A percentile compares a stretch with the other conserved stretches of the same genome.
Conservation (phyloP, 1,139 yeast species). For the Hansenula sp. region DNA sequence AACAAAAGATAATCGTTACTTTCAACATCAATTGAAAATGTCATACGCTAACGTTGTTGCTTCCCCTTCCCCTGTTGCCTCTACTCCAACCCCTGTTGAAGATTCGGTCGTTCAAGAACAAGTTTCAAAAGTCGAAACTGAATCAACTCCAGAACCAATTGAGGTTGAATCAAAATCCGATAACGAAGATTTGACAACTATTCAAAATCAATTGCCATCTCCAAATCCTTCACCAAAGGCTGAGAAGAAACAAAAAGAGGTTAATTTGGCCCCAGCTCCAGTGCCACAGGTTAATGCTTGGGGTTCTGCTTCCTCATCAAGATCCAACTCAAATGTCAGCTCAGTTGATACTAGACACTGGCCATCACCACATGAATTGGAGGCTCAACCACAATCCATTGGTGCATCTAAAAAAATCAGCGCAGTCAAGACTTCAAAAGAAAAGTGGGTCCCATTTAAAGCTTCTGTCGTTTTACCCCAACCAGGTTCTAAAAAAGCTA, state of each 20-base stretch:
- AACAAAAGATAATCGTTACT: too few species aligned
- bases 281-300: constrained; percentile 70
- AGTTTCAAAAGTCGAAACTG: constrained; percentile 1
- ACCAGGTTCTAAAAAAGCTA: constrained; percentile 16
- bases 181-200: not conserved
- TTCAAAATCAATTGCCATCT: constrained; percentile 18
- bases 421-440: constrained; percentile 49
- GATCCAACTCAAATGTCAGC: constrained; percentile 28
- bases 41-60: constrained; percentile 22
- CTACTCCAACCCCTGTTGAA: constrained; percentile 10
- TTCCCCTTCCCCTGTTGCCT: constrained; percentile 17
- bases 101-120: constrained; percentile 2
- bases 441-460: constrained; percentile 87
- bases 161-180: constrained; percentile 8
- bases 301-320: constrained; percentile 43
- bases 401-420: constrained; percentile 26
- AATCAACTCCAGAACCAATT: constrained; percentile 1
- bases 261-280: constrained; percentile 69
- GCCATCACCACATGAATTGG: constrained; percentile 53
- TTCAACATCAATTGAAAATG: constrained; percentile 9
- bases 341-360: constrained; percentile 48
- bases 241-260: constrained; percentile 30
- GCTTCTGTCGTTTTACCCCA: constrained; percentile 54
- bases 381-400: constrained; percentile 16
- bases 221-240: constrained; percentile 22